Evolutionary conservation across 805 yeast species (phyloP), one percentile per base, ranked within the genome.

Genomic region (Candida multigemmis): DNA sequence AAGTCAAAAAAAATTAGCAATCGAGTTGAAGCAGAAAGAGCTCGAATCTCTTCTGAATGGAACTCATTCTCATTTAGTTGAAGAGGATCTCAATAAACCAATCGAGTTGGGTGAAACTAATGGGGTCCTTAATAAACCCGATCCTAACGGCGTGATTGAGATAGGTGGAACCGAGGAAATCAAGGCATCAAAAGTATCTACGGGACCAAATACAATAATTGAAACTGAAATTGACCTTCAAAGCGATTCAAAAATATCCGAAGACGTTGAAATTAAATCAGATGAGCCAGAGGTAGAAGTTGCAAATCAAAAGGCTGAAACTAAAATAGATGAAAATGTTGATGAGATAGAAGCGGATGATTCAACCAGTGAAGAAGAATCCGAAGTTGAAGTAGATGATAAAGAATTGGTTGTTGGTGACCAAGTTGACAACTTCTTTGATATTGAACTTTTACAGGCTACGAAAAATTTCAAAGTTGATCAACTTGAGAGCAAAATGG

Each of bases 381-480:
- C 66, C 0, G 68, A 60, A 37, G 45, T 48, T 0, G 66, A 52
- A 28, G 51, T 38, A 22, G 57, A 48, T 6, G 86, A 78, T 25
- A 44, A 81, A 45, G 69, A 68, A 25, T 40, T 79, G 14, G 26
- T 33, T 5, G 11, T 56, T 9, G 50, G 47, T 17, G 24, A 28
- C 3, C 28, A 35, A 6, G 22, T 44, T 16, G 40, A 42, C 14
- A 30, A 27, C 7, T 42, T 56, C 27, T 56, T 60, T 38, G 32
- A 36, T 14, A 35, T 38, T 3, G 27, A 38, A 5, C 33, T 61
- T 26, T 42, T 52, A 7, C 45, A 40, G 14, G 37, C 43, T n/a
- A 57, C 67, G 4, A 47, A 48, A 14, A 43, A 50, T 23, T 57
- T 35, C 32, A 57, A 50, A 15, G 40, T 62, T 13, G 68, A 61